A percentile compares a stretch with the other conserved stretches of the same genome.
Evolutionary conservation across 805 yeast species (phyloP).

Genomic region (Torulaspora indica): DNA sequence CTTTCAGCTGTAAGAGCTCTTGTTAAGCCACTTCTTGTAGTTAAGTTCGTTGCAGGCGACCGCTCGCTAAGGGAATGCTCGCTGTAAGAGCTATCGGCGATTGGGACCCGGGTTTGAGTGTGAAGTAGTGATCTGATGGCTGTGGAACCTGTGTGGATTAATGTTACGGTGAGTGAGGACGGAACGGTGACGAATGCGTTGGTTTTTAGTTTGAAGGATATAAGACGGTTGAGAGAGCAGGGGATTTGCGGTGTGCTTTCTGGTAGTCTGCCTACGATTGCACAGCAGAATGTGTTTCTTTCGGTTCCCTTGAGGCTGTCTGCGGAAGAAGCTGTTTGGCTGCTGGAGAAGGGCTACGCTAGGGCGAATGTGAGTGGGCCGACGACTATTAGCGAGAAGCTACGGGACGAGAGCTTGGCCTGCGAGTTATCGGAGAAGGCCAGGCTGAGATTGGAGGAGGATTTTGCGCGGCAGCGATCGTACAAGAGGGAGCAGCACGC

Average conservation of each 20-base stretch:
- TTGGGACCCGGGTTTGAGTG: no score
- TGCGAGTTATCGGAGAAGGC: constrained; percentile 12
- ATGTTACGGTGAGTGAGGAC: constrained; percentile 3
- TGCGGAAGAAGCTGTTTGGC: constrained; percentile 68
- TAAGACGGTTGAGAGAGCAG: constrained; percentile 50
- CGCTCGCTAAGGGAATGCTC: no score
- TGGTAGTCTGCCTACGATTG: constrained; percentile 85
- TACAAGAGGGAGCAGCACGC: constrained; percentile 23
- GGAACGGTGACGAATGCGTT: constrained; percentile 25
- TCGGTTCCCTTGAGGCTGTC: constrained; percentile 76
- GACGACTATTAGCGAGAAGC: constrained; percentile 22
- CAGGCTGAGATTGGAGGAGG: constrained; percentile 7
- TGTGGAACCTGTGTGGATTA: neutral
- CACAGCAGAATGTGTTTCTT: constrained; percentile 86
- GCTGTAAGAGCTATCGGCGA: no score
- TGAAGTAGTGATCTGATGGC: neutral
- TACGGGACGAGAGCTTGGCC: constrained; percentile 4
- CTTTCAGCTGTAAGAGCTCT: no score
- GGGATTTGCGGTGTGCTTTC: constrained; percentile 72
- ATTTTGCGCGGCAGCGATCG: constrained; percentile 22
- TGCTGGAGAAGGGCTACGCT: constrained; percentile 44
- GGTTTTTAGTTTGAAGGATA: constrained; percentile 53
- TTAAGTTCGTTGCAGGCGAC: no score
- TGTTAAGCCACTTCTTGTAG: no score
- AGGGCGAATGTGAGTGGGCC: constrained; percentile 43